Percentiles rank a stretch among this genome's conserved stretches.
These are phyloP conservation scores for Scopulariopsis brevicaulis DNA, from an alignment of 2,329 filamentous ascomycete species.

Conservation along the genomic window DNA sequence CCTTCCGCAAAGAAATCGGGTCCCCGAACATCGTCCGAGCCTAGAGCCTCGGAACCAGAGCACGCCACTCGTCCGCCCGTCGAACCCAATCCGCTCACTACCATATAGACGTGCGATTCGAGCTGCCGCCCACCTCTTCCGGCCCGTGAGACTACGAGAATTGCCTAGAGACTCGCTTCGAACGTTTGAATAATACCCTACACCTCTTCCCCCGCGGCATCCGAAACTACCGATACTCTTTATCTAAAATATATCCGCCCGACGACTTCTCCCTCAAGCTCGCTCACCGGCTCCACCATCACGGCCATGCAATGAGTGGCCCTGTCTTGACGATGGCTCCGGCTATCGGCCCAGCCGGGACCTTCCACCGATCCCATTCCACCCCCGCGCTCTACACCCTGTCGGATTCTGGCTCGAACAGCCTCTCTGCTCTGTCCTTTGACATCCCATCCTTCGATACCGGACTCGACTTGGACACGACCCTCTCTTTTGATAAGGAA, in stretches of 20 bases:
- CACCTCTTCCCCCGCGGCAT: neutral
- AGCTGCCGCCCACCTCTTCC: neutral
- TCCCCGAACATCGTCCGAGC: neutral
- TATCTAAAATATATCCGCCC: neutral
- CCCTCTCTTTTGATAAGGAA: conserved; percentile 22
- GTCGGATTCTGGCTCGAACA: conserved; percentile 15
- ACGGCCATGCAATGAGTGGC: conserved; percentile 22
- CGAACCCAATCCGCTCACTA: neutral
- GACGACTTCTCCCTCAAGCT: conserved; percentile 6
- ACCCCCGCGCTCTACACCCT: conserved; percentile 14
- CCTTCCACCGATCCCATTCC: conserved; percentile 22
- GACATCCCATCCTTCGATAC: conserved; percentile 42
- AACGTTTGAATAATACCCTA: neutral
- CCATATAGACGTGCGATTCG: neutral
- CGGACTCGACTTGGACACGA: conserved; percentile 34
- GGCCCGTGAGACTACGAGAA: neutral
- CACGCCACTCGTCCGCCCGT: neutral
- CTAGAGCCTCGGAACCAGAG: neutral
- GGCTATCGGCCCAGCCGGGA: conserved; percentile 19
- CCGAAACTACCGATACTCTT: neutral
- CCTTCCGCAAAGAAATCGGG: neutral
- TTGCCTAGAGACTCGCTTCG: neutral
- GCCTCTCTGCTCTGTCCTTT: conserved; percentile 22
- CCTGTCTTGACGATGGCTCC: conserved; percentile 25
- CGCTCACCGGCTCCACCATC: conserved; percentile 9